A percentile compares a stretch with the other conserved stretches of the same genome.
Conservation (phyloP, 2,329 filamentous ascomycete genomes). For the Plenodomus tracheiphilus region DNA sequence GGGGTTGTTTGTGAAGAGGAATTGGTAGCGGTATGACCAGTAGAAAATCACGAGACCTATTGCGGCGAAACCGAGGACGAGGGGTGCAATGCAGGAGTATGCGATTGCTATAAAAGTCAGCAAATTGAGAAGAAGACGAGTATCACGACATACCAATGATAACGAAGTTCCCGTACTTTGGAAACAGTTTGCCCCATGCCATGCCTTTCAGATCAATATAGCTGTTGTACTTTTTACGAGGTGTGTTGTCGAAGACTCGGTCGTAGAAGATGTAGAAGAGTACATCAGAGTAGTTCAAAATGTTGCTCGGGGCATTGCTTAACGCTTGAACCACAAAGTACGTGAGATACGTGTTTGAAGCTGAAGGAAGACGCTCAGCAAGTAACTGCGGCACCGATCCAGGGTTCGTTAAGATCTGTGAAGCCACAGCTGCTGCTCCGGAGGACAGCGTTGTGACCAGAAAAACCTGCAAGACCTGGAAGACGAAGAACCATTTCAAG, state of each 20-base stretch:
- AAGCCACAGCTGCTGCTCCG: slow-evolving; percentile 71
- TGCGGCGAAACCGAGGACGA: slow-evolving; percentile 81
- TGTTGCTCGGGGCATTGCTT: slow-evolving; percentile 71
- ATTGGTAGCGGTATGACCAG: slow-evolving; percentile 85
- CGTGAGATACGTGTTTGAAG: slow-evolving; percentile 92
- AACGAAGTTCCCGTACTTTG: slow-evolving; percentile 46
- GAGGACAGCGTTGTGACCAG: slow-evolving; percentile 82
- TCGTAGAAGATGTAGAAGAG: slow-evolving; percentile 74
- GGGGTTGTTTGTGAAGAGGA: slow-evolving; percentile 83
- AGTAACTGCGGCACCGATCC: slow-evolving; percentile 65
- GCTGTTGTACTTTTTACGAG: slow-evolving; percentile 51
- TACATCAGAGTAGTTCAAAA: slow-evolving; percentile 76
- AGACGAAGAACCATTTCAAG: slow-evolving; percentile 88
- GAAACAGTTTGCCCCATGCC: slow-evolving; percentile 47
- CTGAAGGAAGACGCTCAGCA: slow-evolving; percentile 73
- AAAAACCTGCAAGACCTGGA: slow-evolving; percentile 91
- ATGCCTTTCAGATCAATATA: slow-evolving; percentile 39
- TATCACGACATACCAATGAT: slow-evolving; percentile 37
- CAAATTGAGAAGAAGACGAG: neutral
- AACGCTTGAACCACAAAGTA: slow-evolving; percentile 95
- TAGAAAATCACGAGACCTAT: slow-evolving; percentile 81
- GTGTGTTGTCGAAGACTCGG: slow-evolving; percentile 74
- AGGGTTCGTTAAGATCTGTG: slow-evolving; percentile 66
- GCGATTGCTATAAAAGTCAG: slow-evolving; percentile 64
- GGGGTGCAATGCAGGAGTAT: slow-evolving; percentile 83